These are phyloP conservation scores for Tricholoma sp. DNA, from an alignment of 768 basidiomycete genomes.

Conservation along the genomic window DNA sequence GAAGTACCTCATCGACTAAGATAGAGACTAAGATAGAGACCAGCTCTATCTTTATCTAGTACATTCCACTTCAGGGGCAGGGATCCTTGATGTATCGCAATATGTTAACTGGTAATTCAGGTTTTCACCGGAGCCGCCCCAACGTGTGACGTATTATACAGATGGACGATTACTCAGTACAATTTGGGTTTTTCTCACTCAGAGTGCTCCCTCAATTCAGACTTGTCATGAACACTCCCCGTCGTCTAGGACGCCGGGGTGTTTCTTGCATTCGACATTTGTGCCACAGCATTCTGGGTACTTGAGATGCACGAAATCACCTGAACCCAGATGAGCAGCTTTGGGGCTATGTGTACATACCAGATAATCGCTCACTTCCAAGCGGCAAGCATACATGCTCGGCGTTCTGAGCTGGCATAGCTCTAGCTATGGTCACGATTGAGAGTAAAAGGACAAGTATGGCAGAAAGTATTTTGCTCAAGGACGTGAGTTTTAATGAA, in stretches of 20 bases:
- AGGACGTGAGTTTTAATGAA: too few relatives aligned
- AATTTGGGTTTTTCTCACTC: not conserved
- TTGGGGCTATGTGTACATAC: not conserved
- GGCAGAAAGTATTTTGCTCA: not conserved
- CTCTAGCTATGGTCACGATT: not conserved
- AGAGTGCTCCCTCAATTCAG: not conserved
- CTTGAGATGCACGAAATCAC: too few relatives aligned
- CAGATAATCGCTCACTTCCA: not conserved
- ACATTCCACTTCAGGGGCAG: not conserved
- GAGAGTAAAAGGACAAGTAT: not conserved
- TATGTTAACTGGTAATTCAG: not conserved
- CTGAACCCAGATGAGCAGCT: too few relatives aligned
- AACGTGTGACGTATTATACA: not conserved
- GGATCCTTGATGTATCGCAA: conserved; percentile 2
- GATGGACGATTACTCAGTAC: not conserved
- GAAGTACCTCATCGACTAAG: conserved; percentile 87
- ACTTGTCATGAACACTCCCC: not conserved
- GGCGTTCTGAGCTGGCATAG: not conserved
- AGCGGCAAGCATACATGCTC: not conserved
- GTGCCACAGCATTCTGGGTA: not conserved
- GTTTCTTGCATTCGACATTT: not conserved
- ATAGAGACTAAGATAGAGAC: not conserved
- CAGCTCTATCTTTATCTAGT: not conserved
- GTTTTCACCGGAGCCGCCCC: not conserved
- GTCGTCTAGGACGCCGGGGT: not conserved